These are phyloP conservation scores for Nemania sp. DNA, from an alignment of 2,329 filamentous ascomycete species.

Conservation along the genomic window DNA sequence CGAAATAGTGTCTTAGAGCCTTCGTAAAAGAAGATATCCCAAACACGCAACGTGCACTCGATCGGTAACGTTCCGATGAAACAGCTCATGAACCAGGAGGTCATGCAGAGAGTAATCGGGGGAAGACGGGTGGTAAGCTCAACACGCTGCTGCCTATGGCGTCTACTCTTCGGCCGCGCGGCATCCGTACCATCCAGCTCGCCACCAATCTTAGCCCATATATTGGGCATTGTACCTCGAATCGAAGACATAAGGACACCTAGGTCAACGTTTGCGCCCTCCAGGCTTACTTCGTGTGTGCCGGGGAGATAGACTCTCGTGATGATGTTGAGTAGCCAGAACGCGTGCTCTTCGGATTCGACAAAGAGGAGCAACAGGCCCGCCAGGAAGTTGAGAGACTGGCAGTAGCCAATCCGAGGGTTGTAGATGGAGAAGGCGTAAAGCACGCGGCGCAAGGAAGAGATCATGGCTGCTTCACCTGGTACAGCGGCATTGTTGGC, in stretches of 20 bases:
- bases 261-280: slow-evolving; percentile 91
- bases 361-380: slow-evolving; percentile 89
- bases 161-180: slow-evolving; percentile 45
- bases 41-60: slow-evolving; percentile 88
- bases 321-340: slow-evolving; percentile 92
- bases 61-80: slow-evolving; percentile 93
- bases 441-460: slow-evolving; percentile 80
- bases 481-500: slow-evolving; percentile 37
- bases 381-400: slow-evolving; percentile 93
- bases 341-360: slow-evolving; percentile 83
- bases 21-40: slow-evolving; percentile 96
- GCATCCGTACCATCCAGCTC: slow-evolving; percentile 63
- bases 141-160: slow-evolving; percentile 46
- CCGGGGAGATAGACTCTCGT: slow-evolving; percentile 86
- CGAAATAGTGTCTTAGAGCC: slow-evolving; percentile 93
- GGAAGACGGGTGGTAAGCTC: slow-evolving; percentile 66
- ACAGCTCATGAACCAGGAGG: slow-evolving; percentile 97
- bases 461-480: slow-evolving; percentile 76
- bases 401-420: slow-evolving; percentile 90
- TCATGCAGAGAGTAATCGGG: slow-evolving; percentile 89
- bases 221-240: slow-evolving; percentile 76
- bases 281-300: slow-evolving; percentile 87
- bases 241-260: slow-evolving; percentile 89
- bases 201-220: slow-evolving; percentile 87
- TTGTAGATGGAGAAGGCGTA: slow-evolving; percentile 91